These are phyloP conservation scores for Kurtzmaniella quercitrusa DNA, from an alignment of 1,139 yeast species.

Conservation along the genomic window DNA sequence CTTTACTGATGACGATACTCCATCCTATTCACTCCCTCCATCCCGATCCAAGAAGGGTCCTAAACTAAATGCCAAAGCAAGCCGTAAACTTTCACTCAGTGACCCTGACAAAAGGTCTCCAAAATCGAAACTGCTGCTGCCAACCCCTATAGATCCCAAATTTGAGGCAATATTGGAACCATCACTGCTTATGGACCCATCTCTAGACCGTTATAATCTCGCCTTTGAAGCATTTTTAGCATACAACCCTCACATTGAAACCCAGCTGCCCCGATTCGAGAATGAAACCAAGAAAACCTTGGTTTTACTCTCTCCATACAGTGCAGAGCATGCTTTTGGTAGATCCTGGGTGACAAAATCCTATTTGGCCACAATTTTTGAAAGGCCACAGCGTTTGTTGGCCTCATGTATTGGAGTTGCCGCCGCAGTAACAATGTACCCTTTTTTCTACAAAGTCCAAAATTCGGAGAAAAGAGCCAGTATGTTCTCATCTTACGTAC, in stretches of 20 bases:
- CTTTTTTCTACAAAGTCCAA: constrained; percentile 52
- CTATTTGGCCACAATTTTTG: constrained; percentile 69
- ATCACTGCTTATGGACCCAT: constrained; percentile 30
- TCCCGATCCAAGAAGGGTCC: constrained; percentile 13
- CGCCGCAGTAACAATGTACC: constrained; percentile 70
- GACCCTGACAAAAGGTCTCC: constrained; percentile 4
- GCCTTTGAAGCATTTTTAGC: constrained; percentile 46
- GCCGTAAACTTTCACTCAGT: constrained; percentile 10
- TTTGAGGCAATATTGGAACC: constrained; percentile 27
- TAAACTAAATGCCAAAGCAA: constrained; percentile 27
- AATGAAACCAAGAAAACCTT: constrained; percentile 48
- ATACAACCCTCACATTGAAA: constrained; percentile 53
- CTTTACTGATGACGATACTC: constrained; percentile 11
- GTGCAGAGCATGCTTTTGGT: constrained; percentile 67
- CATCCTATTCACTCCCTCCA: neutral
- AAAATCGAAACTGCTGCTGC: constrained; percentile 6
- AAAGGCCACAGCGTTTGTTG: constrained; percentile 75
- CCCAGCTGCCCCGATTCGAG: constrained; percentile 45
- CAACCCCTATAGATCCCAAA: constrained; percentile 16
- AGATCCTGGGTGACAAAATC: constrained; percentile 74
- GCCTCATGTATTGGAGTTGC: constrained; percentile 78
- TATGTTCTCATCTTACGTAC: constrained; percentile 56
- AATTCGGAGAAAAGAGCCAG: constrained; percentile 48
- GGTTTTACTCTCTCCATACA: constrained; percentile 54
- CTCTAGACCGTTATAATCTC: constrained; percentile 35